Evolutionary conservation across 768 basidiomycete species (phyloP).

Genomic region (Collybia nuda): DNA sequence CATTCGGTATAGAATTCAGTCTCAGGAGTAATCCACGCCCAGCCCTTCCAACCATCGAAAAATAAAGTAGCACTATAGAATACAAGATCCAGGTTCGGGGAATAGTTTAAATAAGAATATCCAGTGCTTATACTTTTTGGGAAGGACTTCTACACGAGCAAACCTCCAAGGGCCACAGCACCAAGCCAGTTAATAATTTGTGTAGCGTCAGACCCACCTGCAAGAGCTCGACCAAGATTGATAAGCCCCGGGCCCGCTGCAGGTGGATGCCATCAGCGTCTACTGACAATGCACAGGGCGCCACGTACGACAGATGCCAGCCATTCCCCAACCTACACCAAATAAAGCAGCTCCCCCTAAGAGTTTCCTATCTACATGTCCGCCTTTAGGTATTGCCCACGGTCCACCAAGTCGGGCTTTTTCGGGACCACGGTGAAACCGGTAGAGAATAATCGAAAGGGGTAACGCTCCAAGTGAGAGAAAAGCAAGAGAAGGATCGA

Average conservation of each 20-base stretch:
- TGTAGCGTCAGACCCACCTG: constrained; percentile 29
- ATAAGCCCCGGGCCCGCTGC: constrained; percentile 64
- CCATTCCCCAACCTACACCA: constrained; percentile 62
- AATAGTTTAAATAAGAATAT: too few species aligned
- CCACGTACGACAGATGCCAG: constrained; percentile 61
- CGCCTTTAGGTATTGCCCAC: constrained; percentile 40
- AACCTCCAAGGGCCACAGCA: constrained; percentile 38
- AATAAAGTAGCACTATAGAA: too few species aligned
- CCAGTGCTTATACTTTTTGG: background rate
- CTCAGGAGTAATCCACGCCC: too few species aligned
- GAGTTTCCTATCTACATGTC: constrained; percentile 43
- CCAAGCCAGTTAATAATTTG: constrained; percentile 40
- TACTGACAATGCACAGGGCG: background rate
- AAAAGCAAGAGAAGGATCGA: constrained; percentile 57
- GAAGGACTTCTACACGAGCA: constrained; percentile 22
- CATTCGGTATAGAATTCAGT: too few species aligned
- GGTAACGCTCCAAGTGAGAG: constrained; percentile 55
- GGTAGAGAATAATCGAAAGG: constrained; percentile 42
- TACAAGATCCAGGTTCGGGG: too few species aligned
- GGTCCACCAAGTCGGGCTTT: constrained; percentile 41
- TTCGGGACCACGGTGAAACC: constrained; percentile 34
- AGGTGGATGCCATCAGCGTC: constrained; percentile 7
- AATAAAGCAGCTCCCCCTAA: constrained; percentile 54
- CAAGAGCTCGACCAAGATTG: constrained; percentile 53
- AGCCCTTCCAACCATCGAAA: too few species aligned